phyloP scores from a whole-genome alignment of 176 grass and related monocot genomes.

The Triticum dicoccoides region DNA sequence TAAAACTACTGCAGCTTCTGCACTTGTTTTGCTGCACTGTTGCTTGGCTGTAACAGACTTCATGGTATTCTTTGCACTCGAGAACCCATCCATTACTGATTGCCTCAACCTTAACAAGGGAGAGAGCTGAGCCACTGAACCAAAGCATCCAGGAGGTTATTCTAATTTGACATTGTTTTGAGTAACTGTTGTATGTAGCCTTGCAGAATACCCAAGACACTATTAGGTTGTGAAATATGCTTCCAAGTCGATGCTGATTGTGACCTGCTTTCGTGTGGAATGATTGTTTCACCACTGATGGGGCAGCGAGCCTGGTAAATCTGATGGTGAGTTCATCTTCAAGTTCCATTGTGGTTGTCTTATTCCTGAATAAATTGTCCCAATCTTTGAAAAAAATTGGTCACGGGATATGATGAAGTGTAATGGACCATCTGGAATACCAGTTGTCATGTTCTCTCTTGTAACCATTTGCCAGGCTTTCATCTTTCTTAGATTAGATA shows the following conservation, averaged over 20 bases:
- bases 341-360: background rate
- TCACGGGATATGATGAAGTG: background rate
- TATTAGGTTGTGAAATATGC: slow-evolving; percentile 72
- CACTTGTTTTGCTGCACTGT: background rate
- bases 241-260: slow-evolving; percentile 72
- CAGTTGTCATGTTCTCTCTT: background rate
- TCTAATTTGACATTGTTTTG: background rate
- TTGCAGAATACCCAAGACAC: slow-evolving; percentile 13
- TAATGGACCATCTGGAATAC: background rate
- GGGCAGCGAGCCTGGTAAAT: slow-evolving; percentile 73
- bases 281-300: slow-evolving; percentile 82
- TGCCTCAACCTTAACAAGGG: slow-evolving; percentile 63
- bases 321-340: slow-evolving; percentile 51
- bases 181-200: background rate
- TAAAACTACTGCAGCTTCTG: background rate
- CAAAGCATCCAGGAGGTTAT: slow-evolving; percentile 68
- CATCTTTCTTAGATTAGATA: slow-evolving; percentile 12
- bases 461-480: background rate
- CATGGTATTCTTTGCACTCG: slow-evolving; percentile 37
- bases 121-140: slow-evolving; percentile 53
- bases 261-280: slow-evolving; percentile 56
- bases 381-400: background rate
- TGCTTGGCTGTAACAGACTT: background rate
- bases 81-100: slow-evolving; percentile 72
- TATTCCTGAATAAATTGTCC: background rate